Base-by-base conservation (phyloP, 2,329 filamentous ascomycete species). In the Aspergillus sp. region DNA sequence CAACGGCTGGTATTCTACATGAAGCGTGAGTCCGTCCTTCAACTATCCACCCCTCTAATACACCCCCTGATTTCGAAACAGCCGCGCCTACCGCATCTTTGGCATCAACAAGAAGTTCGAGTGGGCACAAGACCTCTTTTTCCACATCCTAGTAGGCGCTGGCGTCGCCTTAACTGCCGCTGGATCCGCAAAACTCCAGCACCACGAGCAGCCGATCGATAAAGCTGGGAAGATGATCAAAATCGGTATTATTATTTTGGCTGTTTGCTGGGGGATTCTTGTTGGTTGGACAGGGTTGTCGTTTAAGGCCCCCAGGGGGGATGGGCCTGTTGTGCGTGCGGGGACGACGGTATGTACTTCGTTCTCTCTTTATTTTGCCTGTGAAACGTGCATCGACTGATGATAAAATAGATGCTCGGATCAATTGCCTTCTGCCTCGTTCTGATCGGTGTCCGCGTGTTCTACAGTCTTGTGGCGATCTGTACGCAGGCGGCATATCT, bases 1-100 rank as follows among this genome's bases (percentile, higher is more conserved):
- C 52, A 3, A 48, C 53, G 3, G 49, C 53, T 20, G 65, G 69
- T 1, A 56, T 72, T 9, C 49, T 72, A 1, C 63, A 70, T 41
- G 67, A 72, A 54, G 56, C 63, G 20, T 22, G 20, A 22, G 20
- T 22, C 20, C 4, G 4, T 22, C 20, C 20, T 22, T 4, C 20
- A 5, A 22, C 20, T 22, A 1, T 22, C 20, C 5, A 22, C 20
- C 20, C 20, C 20, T 22, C 20, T 22, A 22, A 22, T 22, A 22
- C 20, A 22, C 4, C 20, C 5, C 20, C 20, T 22, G 20, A 22
- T 5, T 1, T 22, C 5, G 20, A 5, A 22, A 66, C 66, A n/a
- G 62, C 3, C 50, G 59, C 39, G 15, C 30, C 9, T 60, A 58
- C 41, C 58, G 56, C 43, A 52, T 50, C 43, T 47, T 32, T 4